These are phyloP conservation scores for Cercospora beticola DNA, from an alignment of 2,329 filamentous ascomycete species.

Conservation along the genomic window DNA sequence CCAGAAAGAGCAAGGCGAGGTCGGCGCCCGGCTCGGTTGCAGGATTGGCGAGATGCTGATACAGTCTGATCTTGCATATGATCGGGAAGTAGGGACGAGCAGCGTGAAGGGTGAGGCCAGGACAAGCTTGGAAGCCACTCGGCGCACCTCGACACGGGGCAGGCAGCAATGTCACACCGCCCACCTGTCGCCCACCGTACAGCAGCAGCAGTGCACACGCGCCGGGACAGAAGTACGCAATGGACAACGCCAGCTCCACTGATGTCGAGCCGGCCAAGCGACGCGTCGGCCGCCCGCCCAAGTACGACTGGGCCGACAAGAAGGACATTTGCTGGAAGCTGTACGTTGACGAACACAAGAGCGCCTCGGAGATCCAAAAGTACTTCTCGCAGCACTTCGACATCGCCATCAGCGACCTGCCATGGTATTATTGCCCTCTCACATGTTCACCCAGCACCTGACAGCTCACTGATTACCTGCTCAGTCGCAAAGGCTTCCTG, in stretches of 20 bases:
- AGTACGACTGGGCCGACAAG: slow-evolving; percentile 67
- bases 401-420: slow-evolving; percentile 55
- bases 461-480: not conserved
- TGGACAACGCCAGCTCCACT: not conserved
- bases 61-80: slow-evolving; percentile 49
- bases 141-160: not conserved
- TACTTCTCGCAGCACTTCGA: slow-evolving; percentile 56
- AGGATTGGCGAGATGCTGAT: slow-evolving; percentile 27
- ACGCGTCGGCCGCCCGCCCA: slow-evolving; percentile 19
- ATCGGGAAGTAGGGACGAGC: slow-evolving; percentile 51
- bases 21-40: not conserved
- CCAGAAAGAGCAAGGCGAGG: not conserved
- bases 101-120: not conserved
- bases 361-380: slow-evolving; percentile 71
- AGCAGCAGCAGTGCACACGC: not conserved
- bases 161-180: not conserved
- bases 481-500: slow-evolving; percentile 27
- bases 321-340: slow-evolving; percentile 65
- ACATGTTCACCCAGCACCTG: slow-evolving; percentile 12
- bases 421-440: slow-evolving; percentile 55
- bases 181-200: not conserved
- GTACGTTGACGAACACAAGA: slow-evolving; percentile 73
- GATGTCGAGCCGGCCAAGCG: not conserved
- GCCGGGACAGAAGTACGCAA: slow-evolving; percentile 3
- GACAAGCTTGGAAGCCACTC: not conserved